Evolutionary conservation across 176 grass and related monocot species (phyloP), one percentile per base, ranked within the genome.

Genomic region (Microstegium vimineum): DNA sequence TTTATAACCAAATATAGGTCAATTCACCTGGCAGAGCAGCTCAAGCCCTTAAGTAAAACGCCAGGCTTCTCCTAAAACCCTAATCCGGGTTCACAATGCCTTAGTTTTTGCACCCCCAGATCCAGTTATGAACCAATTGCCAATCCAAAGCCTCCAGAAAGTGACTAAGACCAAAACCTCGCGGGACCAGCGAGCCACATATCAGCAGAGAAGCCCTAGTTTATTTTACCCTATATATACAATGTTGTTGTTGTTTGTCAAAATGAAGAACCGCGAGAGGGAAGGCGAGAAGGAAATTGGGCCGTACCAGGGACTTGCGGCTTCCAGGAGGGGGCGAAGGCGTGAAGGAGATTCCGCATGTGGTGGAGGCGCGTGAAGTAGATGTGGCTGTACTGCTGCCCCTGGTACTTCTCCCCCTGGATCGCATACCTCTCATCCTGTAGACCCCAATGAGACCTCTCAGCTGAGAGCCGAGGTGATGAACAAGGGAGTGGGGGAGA

Each of bases 311-410:
- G 89, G 71, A 93, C 5, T 30, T 92, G 76, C 62, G 93, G 91
- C 81, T 95, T 99, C 87, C 91, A 88, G 25, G 90, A 77, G 72
- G 91, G 82, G 86, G 87, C 89, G 87, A 99, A 82, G 25, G 87
- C 88, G 54, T 91, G 84, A 45, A 99, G 87, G 62, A 87, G 62
- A 85, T 61, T 91, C 76, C 96, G 90, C 87, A 92, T 93, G 80
- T 90, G 80, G 75, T 94, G 96, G 69, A 99, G 92, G 2, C 96
- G 89, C 81, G 86, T 95, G 87, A 83, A 99, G 90, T 99, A 99
- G 82, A 99, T 95, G 27, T 99, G 96, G 82, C 93, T 95, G 84
- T 93, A 99, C 79, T 95, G 93, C 89, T 99, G 96, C 20, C 92
- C 96, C 73, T 89, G 88, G 77, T 99, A 99, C 93, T 43, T 87